phyloP scores from a whole-genome alignment of 441 rosid genomes.

The Populus trichocarpa region DNA sequence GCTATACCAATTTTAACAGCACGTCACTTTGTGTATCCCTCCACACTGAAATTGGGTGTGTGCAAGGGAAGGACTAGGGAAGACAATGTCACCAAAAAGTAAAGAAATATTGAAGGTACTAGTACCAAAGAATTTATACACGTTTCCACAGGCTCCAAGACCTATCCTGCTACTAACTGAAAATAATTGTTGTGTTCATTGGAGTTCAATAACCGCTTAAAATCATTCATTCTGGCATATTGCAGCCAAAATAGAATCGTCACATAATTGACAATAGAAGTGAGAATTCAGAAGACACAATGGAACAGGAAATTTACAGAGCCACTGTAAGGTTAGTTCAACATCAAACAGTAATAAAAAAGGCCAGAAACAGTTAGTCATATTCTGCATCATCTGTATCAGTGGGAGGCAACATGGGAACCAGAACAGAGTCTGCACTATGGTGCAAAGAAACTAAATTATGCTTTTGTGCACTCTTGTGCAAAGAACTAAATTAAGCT shows the following conservation, averaged over 20 bases:
- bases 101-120: background rate
- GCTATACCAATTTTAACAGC: background rate
- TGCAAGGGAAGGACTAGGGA: background rate
- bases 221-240: background rate
- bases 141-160: background rate
- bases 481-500: too few relatives aligned
- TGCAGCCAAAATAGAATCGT: too few relatives aligned
- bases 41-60: background rate
- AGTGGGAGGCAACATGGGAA: background rate
- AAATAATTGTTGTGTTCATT: background rate
- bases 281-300: background rate
- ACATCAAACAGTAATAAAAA: background rate
- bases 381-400: background rate
- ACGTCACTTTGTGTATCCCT: background rate
- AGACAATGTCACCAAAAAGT: background rate
- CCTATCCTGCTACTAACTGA: background rate
- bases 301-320: background rate
- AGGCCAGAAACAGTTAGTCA: background rate
- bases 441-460: background rate
- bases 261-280: too few relatives aligned
- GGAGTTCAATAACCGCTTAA: background rate
- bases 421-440: background rate
- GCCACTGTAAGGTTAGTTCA: background rate
- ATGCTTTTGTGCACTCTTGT: too few relatives aligned
- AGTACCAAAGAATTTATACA: background rate